Evolutionary conservation across 441 rosid species (phyloP).

Genomic region (Adansonia grandidieri): DNA sequence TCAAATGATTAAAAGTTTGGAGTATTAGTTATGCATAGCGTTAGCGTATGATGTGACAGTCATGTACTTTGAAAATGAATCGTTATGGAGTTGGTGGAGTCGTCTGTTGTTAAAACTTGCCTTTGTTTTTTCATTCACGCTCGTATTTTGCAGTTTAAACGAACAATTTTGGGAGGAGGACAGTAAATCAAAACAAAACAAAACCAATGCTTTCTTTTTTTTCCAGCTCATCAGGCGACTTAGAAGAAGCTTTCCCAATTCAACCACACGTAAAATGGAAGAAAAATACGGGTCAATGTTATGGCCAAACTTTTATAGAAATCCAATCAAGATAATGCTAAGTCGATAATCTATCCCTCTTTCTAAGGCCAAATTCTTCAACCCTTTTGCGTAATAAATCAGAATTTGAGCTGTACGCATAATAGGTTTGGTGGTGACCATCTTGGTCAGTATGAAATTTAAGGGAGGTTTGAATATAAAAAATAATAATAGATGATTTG

Average conservation of each 20-base stretch:
- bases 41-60: neutral
- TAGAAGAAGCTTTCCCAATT: too few species aligned
- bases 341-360: too few species aligned
- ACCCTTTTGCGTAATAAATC: conserved; percentile 3
- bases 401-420: neutral
- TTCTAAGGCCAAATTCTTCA: neutral
- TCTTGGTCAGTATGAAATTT: neutral
- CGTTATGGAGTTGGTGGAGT: conserved; percentile 12
- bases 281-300: too few species aligned
- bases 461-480: neutral
- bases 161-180: neutral
- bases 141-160: too few species aligned
- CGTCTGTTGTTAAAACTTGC: neutral
- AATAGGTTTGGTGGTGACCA: neutral
- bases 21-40: neutral
- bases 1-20: neutral
- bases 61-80: conserved; percentile 8
- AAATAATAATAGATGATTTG: neutral
- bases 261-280: too few species aligned
- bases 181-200: neutral
- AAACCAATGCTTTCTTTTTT: neutral
- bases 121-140: too few species aligned
- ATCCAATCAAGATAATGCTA: too few species aligned
- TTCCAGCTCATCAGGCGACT: neutral
- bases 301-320: too few species aligned